These are phyloP conservation scores for Chloranthus sessilifolius DNA, from an alignment of 164 flowering plant genomes.

Conservation along the genomic window DNA sequence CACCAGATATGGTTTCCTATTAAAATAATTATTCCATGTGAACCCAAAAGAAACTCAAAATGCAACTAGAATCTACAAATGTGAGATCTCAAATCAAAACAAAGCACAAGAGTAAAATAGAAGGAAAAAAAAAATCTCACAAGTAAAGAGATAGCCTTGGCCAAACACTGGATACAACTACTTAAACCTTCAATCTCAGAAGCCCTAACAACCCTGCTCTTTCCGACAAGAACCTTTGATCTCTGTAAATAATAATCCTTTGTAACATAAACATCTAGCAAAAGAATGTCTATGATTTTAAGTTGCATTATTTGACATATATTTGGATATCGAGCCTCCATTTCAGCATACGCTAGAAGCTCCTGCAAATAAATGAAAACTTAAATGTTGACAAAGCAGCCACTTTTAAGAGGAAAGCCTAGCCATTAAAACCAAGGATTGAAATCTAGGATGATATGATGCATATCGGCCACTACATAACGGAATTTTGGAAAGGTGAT, in stretches of 20 bases:
- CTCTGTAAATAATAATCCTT: constrained; percentile 35
- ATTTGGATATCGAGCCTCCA: constrained; percentile 27
- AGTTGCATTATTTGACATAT: constrained; percentile 63
- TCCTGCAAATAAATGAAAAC: constrained; percentile 40
- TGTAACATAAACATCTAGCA: constrained; percentile 42
- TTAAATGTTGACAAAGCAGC: neutral
- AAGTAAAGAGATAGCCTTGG: constrained; percentile 58
- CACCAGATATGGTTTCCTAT: constrained; percentile 31
- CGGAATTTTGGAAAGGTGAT: too few species aligned
- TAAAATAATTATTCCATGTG: constrained; percentile 10
- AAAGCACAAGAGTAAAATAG: neutral
- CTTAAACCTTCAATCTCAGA: constrained; percentile 38
- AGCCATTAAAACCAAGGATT: neutral
- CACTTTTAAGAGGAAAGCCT: neutral
- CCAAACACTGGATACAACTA: constrained; percentile 54
- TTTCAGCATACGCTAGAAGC: constrained; percentile 63
- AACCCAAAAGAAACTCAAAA: constrained; percentile 8
- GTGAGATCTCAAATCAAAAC: neutral
- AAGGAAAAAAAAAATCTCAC: constrained; percentile 32
- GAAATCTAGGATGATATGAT: too few species aligned
- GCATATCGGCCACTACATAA: too few species aligned
- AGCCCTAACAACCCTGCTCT: constrained; percentile 45
- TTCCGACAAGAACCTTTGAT: constrained; percentile 47
- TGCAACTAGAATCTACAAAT: neutral
- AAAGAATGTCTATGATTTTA: constrained; percentile 43